Conservation (phyloP, 2,329 filamentous ascomycete species). For the Hypoxylon rubiginosum region DNA sequence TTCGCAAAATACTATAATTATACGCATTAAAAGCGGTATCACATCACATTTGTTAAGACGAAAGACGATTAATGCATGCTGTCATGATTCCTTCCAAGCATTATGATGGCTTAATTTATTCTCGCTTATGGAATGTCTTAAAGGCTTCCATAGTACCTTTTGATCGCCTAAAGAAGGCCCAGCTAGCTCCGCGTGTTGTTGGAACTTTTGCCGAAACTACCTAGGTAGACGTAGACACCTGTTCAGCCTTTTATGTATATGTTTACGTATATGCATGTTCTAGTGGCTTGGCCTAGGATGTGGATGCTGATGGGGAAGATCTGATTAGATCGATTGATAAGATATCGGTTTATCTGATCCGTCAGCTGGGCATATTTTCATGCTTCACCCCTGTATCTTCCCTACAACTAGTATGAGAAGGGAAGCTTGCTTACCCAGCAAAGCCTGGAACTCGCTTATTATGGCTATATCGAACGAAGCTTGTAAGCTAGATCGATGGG, state of each 20-base stretch:
- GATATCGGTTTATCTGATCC: conserved; percentile 48
- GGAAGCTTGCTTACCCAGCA: conserved; percentile 9
- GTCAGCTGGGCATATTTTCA: conserved; percentile 6
- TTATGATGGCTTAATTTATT: too few relatives aligned
- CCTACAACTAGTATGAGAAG: conserved; percentile 3
- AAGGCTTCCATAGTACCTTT: too few relatives aligned
- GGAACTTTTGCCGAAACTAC: neutral
- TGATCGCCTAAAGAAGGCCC: too few relatives aligned
- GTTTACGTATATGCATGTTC: conserved; percentile 1
- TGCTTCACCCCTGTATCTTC: conserved; percentile 1
- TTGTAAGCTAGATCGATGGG: conserved; percentile 2
- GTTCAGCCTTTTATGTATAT: neutral
- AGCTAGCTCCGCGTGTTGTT: too few relatives aligned
- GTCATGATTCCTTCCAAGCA: too few relatives aligned
- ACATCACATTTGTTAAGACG: too few relatives aligned
- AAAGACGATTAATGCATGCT: too few relatives aligned
- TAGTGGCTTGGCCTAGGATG: conserved; percentile 4
- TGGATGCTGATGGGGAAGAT: conserved; percentile 1
- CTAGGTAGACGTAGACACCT: neutral
- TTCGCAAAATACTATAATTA: too few relatives aligned
- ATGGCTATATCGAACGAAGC: too few relatives aligned
- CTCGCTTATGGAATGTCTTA: too few relatives aligned
- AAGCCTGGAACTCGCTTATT: neutral
- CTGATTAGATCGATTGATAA: conserved; percentile 54
- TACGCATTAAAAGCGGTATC: too few relatives aligned